Evolutionary conservation across 345 rosid species (phyloP).

Genomic region (Streptanthus diversifolius): DNA sequence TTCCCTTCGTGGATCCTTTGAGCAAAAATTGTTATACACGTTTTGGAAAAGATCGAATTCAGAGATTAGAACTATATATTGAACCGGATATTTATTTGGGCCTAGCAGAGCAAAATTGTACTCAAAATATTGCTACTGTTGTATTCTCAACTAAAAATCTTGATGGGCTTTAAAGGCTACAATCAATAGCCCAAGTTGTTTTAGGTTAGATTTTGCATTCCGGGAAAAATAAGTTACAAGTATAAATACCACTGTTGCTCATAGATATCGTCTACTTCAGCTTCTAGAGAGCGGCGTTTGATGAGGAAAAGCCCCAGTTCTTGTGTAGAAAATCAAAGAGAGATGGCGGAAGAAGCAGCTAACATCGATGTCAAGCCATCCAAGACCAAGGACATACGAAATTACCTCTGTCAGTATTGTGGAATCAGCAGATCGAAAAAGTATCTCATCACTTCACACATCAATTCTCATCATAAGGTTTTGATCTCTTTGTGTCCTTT

Average conservation of each 20-base stretch:
- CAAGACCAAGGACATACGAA: slow-evolving; percentile 52
- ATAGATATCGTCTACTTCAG: background rate
- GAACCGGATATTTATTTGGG: too few relatives aligned
- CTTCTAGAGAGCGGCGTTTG: background rate
- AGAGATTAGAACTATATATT: too few relatives aligned
- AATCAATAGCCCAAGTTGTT: background rate
- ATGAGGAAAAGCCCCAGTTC: slow-evolving; percentile 1
- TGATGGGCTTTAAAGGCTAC: background rate
- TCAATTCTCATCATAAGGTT: slow-evolving; percentile 56
- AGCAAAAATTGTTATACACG: too few relatives aligned
- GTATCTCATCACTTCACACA: slow-evolving; percentile 61
- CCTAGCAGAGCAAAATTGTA: too few relatives aligned
- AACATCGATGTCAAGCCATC: background rate
- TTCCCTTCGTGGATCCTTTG: too few relatives aligned
- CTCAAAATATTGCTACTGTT: too few relatives aligned
- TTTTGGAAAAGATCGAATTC: too few relatives aligned
- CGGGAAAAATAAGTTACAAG: background rate
- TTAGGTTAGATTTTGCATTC: slow-evolving; percentile 7
- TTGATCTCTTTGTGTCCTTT: background rate
- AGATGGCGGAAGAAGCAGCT: slow-evolving; percentile 43
- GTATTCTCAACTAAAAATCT: too few relatives aligned
- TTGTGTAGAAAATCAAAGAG: background rate
- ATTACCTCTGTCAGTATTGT: slow-evolving; percentile 70
- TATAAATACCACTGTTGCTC: background rate
- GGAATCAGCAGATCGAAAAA: slow-evolving; percentile 89